Percentiles rank a stretch among this genome's conserved stretches.
phyloP scores from a whole-genome alignment of 202 grass and related monocot genomes.

The Carex sylvatica region DNA sequence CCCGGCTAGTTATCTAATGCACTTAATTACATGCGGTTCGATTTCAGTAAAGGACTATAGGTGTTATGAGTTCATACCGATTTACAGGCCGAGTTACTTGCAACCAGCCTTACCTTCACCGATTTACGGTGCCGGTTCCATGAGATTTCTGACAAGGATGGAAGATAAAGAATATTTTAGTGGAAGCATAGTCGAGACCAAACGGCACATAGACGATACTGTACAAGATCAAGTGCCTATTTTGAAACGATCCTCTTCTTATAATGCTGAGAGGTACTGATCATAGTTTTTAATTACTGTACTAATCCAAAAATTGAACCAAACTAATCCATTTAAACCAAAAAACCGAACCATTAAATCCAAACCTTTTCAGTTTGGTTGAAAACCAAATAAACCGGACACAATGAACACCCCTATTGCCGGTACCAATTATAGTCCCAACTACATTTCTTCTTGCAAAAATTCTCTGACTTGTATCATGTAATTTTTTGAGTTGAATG shows the following conservation, averaged over 20 bases:
- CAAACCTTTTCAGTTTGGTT: too few relatives aligned
- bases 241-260: constrained; percentile 79
- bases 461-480: not conserved
- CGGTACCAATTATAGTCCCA: not conserved
- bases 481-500: not conserved
- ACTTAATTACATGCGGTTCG: constrained; percentile 81
- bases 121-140: constrained; percentile 45
- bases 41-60: constrained; percentile 74
- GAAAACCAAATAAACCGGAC: too few relatives aligned
- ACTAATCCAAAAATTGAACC: too few relatives aligned
- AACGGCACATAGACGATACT: constrained; percentile 50
- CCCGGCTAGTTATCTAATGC: constrained; percentile 66
- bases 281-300: not conserved
- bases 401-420: too few relatives aligned
- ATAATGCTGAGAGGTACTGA: constrained; percentile 71
- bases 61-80: constrained; percentile 42
- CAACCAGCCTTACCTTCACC: constrained; percentile 56
- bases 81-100: constrained; percentile 59
- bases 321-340: too few relatives aligned
- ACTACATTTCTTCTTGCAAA: not conserved
- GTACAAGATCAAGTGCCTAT: constrained; percentile 37
- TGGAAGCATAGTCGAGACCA: constrained; percentile 88
- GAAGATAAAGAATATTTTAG: constrained; percentile 94
- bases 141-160: constrained; percentile 36
- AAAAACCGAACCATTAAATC: too few relatives aligned